phyloP scores from a whole-genome alignment of 208 protist genomes.

The Leishmania arabica region DNA sequence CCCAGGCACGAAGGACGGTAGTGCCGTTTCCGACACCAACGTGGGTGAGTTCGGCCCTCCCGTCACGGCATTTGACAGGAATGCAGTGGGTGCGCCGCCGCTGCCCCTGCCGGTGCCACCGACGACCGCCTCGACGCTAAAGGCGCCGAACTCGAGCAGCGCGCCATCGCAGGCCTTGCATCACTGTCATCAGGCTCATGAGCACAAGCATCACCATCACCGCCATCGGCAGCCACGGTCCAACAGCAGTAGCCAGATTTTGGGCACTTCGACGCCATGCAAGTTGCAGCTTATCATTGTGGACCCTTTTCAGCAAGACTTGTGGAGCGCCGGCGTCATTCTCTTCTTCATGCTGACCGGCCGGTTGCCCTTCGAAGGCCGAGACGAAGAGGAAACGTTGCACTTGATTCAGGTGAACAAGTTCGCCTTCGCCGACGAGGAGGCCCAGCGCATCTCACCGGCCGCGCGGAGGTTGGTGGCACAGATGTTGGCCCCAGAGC shows the following conservation, averaged over 20 bases:
- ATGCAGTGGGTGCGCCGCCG: background rate
- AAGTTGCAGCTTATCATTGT: conserved; percentile 41
- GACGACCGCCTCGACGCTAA: background rate
- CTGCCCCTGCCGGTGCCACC: background rate
- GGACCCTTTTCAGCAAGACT: conserved; percentile 87
- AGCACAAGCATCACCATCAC: background rate
- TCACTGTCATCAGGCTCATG: background rate
- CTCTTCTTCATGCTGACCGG: conserved; percentile 96
- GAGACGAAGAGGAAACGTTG: conserved; percentile 94
- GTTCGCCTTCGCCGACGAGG: conserved; percentile 72
- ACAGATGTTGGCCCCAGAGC: conserved; percentile 84
- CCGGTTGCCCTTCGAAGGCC: conserved; percentile 95
- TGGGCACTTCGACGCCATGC: background rate
- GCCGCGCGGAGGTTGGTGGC: conserved; percentile 58
- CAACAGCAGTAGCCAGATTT: background rate
- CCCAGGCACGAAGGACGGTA: background rate
- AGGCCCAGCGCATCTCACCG: conserved; percentile 65
- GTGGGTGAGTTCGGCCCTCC: background rate
- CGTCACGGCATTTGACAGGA: background rate
- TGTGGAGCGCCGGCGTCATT: conserved; percentile 92
- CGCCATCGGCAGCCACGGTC: background rate
- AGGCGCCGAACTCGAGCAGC: background rate
- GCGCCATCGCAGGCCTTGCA: background rate
- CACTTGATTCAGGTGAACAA: conserved; percentile 75
- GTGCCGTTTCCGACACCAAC: background rate